Evolutionary conservation across 2,329 filamentous ascomycete species (phyloP), one percentile per base, ranked within the genome.

Genomic region (Phyllosticta citribraziliensis): DNA sequence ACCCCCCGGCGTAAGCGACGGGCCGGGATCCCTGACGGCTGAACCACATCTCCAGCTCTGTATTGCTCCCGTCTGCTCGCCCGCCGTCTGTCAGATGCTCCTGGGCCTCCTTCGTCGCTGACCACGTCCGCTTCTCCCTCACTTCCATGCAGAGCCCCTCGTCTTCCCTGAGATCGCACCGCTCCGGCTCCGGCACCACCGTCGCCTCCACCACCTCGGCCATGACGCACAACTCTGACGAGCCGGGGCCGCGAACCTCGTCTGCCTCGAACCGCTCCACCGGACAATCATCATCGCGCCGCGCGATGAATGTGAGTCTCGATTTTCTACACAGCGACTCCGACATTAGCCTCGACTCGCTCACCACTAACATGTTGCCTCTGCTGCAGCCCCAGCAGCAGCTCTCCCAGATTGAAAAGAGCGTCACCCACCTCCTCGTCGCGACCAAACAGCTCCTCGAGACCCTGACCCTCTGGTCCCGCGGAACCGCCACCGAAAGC

Each of bases 341-440:
- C 50, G 40, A 24, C 52, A 8, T 14, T 22, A 55, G 22, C 19
- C 55, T 33, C 50, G 52, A 40, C 33, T 40, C 33, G 33, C 33
- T 40, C 51, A 20, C 10, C 3, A 27, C 54, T 61, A 20, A 61
- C 58, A 6, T 19, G 8, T 5, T 17, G 27, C 63, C 55, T 61
- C 55, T 55, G 53, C 67, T 67, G 65, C 70, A 88, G 87, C 79
- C 85, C 75, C 79, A 86, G 79, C 79, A 89, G 80, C 80, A 90
- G 67, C 83, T 99, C 67, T 97, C 93, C 58, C 93, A 96, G 75
- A 99, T 99, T 75, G 94, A 99, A 79, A 97, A 97, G 80, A 97
- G 92, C 73, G 94, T 99, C 65, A 97, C 93, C 11, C 94, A 99
- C 73, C 88, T 99, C 53, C 86, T 99, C 40, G 93, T 99, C 66